Base-by-base conservation (phyloP, 2,329 filamentous ascomycete genomes). In the Colletotrichum camelliae region DNA sequence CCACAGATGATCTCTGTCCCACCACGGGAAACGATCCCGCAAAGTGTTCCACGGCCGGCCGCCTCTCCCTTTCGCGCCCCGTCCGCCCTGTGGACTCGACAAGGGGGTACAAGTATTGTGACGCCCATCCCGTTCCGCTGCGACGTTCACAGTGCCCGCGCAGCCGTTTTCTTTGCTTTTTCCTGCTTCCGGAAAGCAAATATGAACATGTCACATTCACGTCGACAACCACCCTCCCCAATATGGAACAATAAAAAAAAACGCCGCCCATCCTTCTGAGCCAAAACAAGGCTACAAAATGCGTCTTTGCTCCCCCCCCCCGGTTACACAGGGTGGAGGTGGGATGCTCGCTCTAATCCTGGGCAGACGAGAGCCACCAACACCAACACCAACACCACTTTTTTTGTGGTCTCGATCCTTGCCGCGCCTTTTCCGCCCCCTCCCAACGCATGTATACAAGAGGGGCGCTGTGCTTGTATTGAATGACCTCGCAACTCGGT, bases 11-110 rank as follows among this genome's bases (percentile, higher is more conserved):
- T 69, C 58, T 68, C 24, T 74, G 70, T 75, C 65, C 65, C 48
- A 55, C 74, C 58, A n/a, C 74, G 70, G 74, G 70, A 65, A 31
- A 69, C 72, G 69, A 72, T 75, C 72, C 43, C 69, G 37, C 58
- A 58, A 9, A 9, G 35, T 48, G 13, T 66, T 52, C 43, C 43
- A 52, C n/a, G 43, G n/a, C 52, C 52, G 60, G 61, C 62, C 24
- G 70, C 64, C 69, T 29, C 39, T 35, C 57, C 24, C 67, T 64
- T 37, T 15, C 21, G 29, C 55, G 24, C 55, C 55, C 58, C 62
- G 27, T 43, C 55, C 57, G 18, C 37, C 57, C 27, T 61, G 58
- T 58, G 39, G 27, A 21, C 43, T 52, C n/a, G 43, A 43, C 31
- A 68, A 55, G 29, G 69, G 33, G 66, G 27, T 31, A 57, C 37